phyloP scores from a whole-genome alignment of 805 yeast species.

The Lipomyces anomalus region DNA sequence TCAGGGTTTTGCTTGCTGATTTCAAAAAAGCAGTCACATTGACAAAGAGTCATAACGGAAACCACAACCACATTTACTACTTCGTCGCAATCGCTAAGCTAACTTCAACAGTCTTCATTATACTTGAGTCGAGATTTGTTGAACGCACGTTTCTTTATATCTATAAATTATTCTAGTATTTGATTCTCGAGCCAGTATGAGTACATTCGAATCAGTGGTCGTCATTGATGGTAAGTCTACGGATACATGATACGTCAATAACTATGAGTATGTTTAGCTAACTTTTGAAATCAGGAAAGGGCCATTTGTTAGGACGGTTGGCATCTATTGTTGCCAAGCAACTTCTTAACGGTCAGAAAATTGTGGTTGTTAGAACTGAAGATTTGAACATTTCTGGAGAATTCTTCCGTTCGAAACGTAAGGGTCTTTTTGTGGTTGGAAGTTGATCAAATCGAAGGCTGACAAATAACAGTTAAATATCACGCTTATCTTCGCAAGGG shows the following conservation, averaged over 20 bases:
- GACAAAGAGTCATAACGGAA: too few relatives aligned
- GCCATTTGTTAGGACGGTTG: constrained; percentile 99
- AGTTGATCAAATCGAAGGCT: too few relatives aligned
- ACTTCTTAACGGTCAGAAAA: constrained; percentile 95
- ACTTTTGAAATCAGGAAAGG: constrained; percentile 63
- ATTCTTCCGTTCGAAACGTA: constrained; percentile 95
- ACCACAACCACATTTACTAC: too few relatives aligned
- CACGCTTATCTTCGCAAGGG: constrained; percentile 99
- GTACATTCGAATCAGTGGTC: constrained; percentile 23
- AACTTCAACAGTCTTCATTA: not conserved
- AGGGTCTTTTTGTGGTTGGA: constrained; percentile 3
- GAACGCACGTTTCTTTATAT: not conserved
- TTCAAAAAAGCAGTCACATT: too few relatives aligned
- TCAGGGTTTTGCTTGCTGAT: too few relatives aligned
- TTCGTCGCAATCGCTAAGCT: too few relatives aligned
- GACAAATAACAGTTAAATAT: constrained; percentile 69
- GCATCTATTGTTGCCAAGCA: constrained; percentile 99
- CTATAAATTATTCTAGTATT: not conserved
- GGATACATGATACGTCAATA: too few relatives aligned
- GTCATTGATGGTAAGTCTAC: constrained; percentile 27
- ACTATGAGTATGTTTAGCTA: too few relatives aligned
- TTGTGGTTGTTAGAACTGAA: constrained; percentile 95
- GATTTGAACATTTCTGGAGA: constrained; percentile 98
- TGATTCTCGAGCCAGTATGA: constrained; percentile 13
- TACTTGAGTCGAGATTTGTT: too few relatives aligned